Conservation (phyloP, 768 basidiomycete species). For the Arthromyces matolae region DNA sequence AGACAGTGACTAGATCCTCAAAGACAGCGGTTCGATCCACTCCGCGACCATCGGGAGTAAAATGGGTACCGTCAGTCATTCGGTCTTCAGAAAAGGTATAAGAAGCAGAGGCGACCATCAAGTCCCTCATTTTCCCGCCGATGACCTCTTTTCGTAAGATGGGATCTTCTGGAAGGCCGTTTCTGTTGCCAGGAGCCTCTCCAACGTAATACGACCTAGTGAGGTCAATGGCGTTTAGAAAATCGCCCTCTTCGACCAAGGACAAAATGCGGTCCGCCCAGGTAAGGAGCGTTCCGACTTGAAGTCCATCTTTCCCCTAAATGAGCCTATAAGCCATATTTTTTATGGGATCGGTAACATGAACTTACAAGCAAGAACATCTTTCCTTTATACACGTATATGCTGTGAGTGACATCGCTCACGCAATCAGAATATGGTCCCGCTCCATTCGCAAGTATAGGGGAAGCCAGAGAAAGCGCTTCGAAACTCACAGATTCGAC, state of each 20-base stretch:
- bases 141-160: constrained; percentile 59
- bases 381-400: constrained; percentile 85
- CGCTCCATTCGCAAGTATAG: constrained; percentile 45
- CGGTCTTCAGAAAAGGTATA: constrained; percentile 96
- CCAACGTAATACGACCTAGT: constrained; percentile 78
- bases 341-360: not conserved
- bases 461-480: constrained; percentile 51
- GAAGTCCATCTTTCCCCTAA: constrained; percentile 61
- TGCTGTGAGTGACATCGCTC: constrained; percentile 60
- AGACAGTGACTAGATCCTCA: constrained; percentile 78
- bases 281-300: constrained; percentile 82
- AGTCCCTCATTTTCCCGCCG: constrained; percentile 69
- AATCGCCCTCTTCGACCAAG: constrained; percentile 81
- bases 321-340: constrained; percentile 7
- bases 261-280: constrained; percentile 93
- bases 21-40: constrained; percentile 91
- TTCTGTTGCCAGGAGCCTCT: constrained; percentile 78
- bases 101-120: constrained; percentile 82
- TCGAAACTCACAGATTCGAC: constrained; percentile 65
- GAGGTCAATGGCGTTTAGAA: constrained; percentile 85
- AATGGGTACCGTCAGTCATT: constrained; percentile 85
- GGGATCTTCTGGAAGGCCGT: constrained; percentile 73
- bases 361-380: constrained; percentile 80
- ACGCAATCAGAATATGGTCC: constrained; percentile 47
- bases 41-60: constrained; percentile 77